Evolutionary conservation across 768 basidiomycete species (phyloP), one percentile per base, ranked within the genome.

Genomic region (Auriculariales sp.): DNA sequence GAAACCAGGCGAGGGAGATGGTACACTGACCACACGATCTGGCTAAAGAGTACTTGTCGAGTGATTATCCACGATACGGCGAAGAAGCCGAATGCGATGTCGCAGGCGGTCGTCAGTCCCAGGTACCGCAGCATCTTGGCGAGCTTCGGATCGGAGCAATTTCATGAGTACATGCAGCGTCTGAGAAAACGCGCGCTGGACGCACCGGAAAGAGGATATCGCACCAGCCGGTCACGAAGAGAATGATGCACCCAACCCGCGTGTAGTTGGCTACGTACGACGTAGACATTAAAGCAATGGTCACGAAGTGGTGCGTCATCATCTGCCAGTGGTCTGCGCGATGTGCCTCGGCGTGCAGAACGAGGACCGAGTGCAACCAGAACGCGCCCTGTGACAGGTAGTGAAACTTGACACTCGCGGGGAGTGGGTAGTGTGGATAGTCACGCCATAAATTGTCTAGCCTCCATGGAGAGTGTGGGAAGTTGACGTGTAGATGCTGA

Each of bases 111-210:
- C 30, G 71, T 66, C 33, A 81, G 62, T 14, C 69, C 68, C n/a
- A 93, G 69, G 64, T 98, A 99, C 50, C 83, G 81, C 54, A 87
- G 65, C 86, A 98, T 94, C 65, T 99, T 99, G 9, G 91, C 94
- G 54, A 87, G 62, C 90, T 94, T 22, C 11, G 14, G 24, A 22
- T 12, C 24, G 6, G 45, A 15, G 22, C 46, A 3, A 48, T 15
- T 25, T 17, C 22, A 52, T 2, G 29, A 22, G 53, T 33, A 19
- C 15, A 36, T 48, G 14, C 32, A 24, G 46, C 29, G 42, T 28
- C 17, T 24, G 28, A 46, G 50, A n/a, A 42, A 14, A 22, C 48
- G 50, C n/a, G 15, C 47, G 44, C 30, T 30, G 34, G 7, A 76
- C 88, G 59, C 60, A 93, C 92, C 3, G 93, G 87, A 10, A 99